phyloP scores from a whole-genome alignment of 805 yeast species.

The Metschnikowia lachancei region DNA sequence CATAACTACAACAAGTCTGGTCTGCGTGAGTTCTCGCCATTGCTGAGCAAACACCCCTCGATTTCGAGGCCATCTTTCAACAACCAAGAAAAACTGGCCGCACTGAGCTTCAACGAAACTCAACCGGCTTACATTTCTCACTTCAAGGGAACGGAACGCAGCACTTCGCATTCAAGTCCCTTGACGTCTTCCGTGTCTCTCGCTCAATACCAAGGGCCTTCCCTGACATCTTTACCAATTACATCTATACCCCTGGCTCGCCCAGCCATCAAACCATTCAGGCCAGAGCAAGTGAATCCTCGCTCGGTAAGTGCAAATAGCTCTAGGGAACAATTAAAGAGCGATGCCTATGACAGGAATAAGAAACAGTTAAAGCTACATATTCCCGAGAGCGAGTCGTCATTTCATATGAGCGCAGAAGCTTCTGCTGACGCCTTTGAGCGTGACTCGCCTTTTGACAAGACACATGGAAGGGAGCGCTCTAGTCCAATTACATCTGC shows the following conservation, averaged over 20 bases:
- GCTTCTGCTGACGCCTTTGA: conserved; percentile 2
- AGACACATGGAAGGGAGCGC: background rate
- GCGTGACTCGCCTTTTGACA: conserved; percentile 5
- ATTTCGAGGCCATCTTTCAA: background rate
- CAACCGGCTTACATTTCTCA: conserved; percentile 1
- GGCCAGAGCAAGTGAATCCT: conserved; percentile 8
- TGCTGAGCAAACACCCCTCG: background rate
- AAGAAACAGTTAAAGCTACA: conserved; percentile 16
- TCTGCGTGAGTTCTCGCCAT: background rate
- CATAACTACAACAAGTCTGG: background rate
- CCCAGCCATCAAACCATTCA: conserved; percentile 4
- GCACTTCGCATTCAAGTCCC: background rate
- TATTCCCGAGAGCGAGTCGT: conserved; percentile 13
- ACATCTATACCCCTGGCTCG: background rate
- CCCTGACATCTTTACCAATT: conserved; percentile 3
- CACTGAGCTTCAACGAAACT: background rate
- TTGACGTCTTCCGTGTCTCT: background rate
- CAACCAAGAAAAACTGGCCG: background rate
- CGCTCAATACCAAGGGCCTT: background rate
- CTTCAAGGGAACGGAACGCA: conserved; percentile 1
- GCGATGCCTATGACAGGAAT: conserved; percentile 10
- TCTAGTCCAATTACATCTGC: conserved; percentile 13
- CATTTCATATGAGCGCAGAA: background rate
- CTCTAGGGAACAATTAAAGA: background rate
- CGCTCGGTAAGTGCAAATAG: background rate